These are phyloP conservation scores for Cucurbita pepo DNA, from an alignment of 306 rosid genomes.

Conservation along the genomic window DNA sequence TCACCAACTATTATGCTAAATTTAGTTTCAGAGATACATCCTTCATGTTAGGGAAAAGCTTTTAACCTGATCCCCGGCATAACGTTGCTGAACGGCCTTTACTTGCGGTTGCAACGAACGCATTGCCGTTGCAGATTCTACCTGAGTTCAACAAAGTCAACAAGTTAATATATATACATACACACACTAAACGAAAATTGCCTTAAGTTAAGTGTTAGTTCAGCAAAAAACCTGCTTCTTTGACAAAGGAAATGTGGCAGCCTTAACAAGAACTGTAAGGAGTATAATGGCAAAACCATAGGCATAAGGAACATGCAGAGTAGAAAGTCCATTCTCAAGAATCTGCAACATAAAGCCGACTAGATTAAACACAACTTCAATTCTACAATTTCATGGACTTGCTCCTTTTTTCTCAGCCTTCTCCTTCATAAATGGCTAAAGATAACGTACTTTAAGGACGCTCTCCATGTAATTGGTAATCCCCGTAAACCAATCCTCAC, in stretches of 20 bases:
- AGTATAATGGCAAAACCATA: conserved; percentile 96
- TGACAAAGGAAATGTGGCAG: conserved; percentile 72
- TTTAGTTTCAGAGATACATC: neutral
- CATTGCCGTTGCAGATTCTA: conserved; percentile 90
- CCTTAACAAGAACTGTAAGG: conserved; percentile 73
- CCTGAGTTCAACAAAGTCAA: conserved; percentile 26
- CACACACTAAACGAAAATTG: neutral
- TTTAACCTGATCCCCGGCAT: conserved; percentile 76
- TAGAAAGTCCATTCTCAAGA: conserved; percentile 69
- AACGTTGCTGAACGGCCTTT: conserved; percentile 71
- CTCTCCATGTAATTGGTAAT: conserved; percentile 66
- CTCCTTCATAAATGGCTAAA: neutral
- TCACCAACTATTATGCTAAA: neutral
- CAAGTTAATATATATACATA: neutral
- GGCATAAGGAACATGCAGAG: conserved; percentile 70
- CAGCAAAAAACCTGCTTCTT: conserved; percentile 54
- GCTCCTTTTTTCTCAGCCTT: neutral
- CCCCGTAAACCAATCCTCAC: conserved; percentile 79
- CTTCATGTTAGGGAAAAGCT: neutral
- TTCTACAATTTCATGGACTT: too few species aligned
- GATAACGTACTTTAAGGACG: conserved; percentile 44
- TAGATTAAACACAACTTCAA: neutral
- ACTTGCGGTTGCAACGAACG: conserved; percentile 80
- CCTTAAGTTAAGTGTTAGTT: neutral
- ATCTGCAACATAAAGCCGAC: conserved; percentile 25